Evolutionary conservation across 306 rosid species (phyloP).

Genomic region (Castanea crenata): DNA sequence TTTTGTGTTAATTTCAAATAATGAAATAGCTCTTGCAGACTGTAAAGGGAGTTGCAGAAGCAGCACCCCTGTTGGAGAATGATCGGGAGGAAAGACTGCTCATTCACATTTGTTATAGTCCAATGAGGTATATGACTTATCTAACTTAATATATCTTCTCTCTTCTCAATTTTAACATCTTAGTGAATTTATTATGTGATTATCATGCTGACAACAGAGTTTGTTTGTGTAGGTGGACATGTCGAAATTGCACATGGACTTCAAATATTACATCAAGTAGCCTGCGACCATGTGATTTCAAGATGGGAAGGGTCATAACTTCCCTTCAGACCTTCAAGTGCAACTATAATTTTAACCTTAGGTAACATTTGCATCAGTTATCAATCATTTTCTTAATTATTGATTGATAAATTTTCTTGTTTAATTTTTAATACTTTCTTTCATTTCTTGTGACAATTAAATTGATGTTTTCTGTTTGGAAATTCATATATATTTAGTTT

Average conservation of each 20-base stretch:
- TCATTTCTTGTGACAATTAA: neutral
- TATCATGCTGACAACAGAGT: conserved; percentile 17
- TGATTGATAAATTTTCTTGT: neutral
- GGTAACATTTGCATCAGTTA: conserved; percentile 43
- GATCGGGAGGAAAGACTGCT: conserved; percentile 75
- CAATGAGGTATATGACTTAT: conserved; percentile 56
- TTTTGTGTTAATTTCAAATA: neutral
- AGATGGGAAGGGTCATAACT: conserved; percentile 74
- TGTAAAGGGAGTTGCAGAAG: conserved; percentile 73
- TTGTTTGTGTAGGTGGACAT: conserved; percentile 69
- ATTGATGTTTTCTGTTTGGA: neutral
- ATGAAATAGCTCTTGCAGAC: conserved; percentile 44
- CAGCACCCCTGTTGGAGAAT: conserved; percentile 49
- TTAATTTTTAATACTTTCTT: neutral
- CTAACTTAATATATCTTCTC: neutral
- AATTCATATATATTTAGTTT: neutral
- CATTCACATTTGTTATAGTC: conserved; percentile 78
- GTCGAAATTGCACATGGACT: conserved; percentile 68
- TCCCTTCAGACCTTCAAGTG: conserved; percentile 78
- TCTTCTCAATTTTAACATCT: neutral
- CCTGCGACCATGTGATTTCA: conserved; percentile 90
- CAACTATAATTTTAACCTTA: conserved; percentile 65
- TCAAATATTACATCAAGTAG: conserved; percentile 74
- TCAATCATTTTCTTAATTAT: neutral
- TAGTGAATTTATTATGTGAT: neutral